Evolutionary conservation across 2,329 filamentous ascomycete genomes (phyloP), one percentile per base, ranked within the genome.

Genomic region (Epichloe hybrida): DNA sequence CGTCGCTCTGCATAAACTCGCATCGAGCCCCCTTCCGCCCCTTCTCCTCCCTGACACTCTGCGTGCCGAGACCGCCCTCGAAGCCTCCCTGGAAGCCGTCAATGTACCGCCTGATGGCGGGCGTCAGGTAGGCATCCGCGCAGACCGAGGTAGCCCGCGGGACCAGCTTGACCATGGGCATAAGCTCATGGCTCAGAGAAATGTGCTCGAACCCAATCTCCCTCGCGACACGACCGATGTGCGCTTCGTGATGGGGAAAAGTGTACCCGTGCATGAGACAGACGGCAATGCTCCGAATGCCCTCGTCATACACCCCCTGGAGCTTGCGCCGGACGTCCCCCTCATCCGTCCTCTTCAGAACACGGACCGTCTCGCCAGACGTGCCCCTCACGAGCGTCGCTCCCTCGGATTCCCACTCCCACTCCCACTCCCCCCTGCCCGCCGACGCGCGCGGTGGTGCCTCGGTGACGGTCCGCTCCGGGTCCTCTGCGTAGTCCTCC

Each of bases 401-500:
- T 1, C 72, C 69, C 36, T 75, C 62, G 15, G 70, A 63, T 2
- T 72, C 72, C 6, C 23, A 27, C 2, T 72, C 72, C 6, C 23
- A 27, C 6, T 6, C 6, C 6, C 23, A 27, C 6, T 6, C 6
- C 4, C 68, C 58, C 2, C 71, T 72, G 4, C 78, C 73, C 4
- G 72, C 71, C 53, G 72, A 70, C 1, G 72, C 76, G 8, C 80
- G 69, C 20, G 3, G 3, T 2, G 76, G 20, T 2, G 76, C 65
- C 0, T 78, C 79, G 3, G 54, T 55, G 3, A 53, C 31, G 45
- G 40, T 48, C 0, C 58, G 55, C 40, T 76, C 70, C 0, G 84
- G 84, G 52, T 88, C 81, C 60, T 88, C 83, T 0, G 82, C 80
- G 55, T 85, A 87, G 55, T 86, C 82, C 56, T 88, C 84, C 46